These are phyloP conservation scores for Linanthus parryae DNA, from an alignment of 148 eudicot genomes.

Conservation along the genomic window DNA sequence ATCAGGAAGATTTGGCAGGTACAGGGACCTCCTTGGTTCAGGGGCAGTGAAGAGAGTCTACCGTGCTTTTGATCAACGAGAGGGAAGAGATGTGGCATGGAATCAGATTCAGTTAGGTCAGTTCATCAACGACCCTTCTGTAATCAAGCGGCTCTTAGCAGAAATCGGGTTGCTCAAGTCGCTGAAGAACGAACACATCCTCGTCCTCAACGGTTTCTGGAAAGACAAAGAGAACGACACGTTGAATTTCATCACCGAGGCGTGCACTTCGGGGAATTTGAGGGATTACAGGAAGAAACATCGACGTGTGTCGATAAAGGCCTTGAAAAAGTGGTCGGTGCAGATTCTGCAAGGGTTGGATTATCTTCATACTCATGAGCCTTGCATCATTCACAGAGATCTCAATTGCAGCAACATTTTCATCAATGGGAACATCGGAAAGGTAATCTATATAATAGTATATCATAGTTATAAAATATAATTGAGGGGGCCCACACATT, in stretches of 20 bases:
- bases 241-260: conserved; percentile 76
- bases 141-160: conserved; percentile 42
- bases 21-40: conserved; percentile 55
- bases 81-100: conserved; percentile 92
- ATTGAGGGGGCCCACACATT: no score
- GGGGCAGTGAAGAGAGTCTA: conserved; percentile 86
- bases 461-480: no score
- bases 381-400: conserved; percentile 83
- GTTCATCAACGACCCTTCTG: conserved; percentile 44
- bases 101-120: conserved; percentile 60
- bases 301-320: conserved; percentile 56
- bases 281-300: conserved; percentile 82
- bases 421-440: conserved; percentile 77
- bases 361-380: conserved; percentile 76
- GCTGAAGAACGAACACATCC: conserved; percentile 46
- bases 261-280: conserved; percentile 71
- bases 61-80: conserved; percentile 71
- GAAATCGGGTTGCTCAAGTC: conserved; percentile 56
- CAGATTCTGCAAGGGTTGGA: conserved; percentile 78
- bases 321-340: conserved; percentile 78
- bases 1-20: conserved; percentile 65
- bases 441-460: conserved; percentile 57
- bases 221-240: conserved; percentile 39
- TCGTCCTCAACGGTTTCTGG: conserved; percentile 60
- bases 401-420: conserved; percentile 87